Conservation (phyloP, 2,329 filamentous ascomycete species). For the Trichoderma atroviride region DNA sequence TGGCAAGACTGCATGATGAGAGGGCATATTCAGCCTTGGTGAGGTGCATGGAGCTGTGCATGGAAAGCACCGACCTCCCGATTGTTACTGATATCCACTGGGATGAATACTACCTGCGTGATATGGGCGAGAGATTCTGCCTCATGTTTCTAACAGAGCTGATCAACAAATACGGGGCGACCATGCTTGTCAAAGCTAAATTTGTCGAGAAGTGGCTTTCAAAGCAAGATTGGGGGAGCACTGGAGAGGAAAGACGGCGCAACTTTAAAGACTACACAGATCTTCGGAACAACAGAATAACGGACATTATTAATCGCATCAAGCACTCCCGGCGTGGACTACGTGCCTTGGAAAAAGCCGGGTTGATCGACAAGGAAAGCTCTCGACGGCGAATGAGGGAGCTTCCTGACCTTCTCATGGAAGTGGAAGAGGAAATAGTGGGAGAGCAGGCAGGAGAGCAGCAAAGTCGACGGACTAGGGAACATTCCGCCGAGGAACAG, state of each 20-base stretch:
- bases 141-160: conserved; percentile 61
- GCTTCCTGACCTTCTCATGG: conserved; percentile 40
- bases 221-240: conserved; percentile 69
- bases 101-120: conserved; percentile 65
- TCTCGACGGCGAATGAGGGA: conserved; percentile 36
- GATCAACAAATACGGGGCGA: conserved; percentile 60
- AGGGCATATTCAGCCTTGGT: conserved; percentile 61
- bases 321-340: conserved; percentile 55
- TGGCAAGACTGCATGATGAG: conserved; percentile 53
- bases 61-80: conserved; percentile 54
- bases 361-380: conserved; percentile 45
- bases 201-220: conserved; percentile 76
- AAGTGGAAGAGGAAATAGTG: conserved; percentile 36
- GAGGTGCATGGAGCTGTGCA: conserved; percentile 60
- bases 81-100: conserved; percentile 58
- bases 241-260: conserved; percentile 52
- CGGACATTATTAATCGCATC: conserved; percentile 54
- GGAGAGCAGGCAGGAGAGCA: conserved; percentile 34
- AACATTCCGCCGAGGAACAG: conserved; percentile 67
- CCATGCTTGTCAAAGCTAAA: conserved; percentile 61
- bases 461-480: conserved; percentile 42
- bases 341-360: conserved; percentile 55
- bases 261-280: conserved; percentile 58
- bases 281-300: conserved; percentile 54
- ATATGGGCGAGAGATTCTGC: conserved; percentile 62